Evolutionary conservation across 1,284 basidiomycete genomes (phyloP).

Genomic region (Mycosarcoma mackinlayi): DNA sequence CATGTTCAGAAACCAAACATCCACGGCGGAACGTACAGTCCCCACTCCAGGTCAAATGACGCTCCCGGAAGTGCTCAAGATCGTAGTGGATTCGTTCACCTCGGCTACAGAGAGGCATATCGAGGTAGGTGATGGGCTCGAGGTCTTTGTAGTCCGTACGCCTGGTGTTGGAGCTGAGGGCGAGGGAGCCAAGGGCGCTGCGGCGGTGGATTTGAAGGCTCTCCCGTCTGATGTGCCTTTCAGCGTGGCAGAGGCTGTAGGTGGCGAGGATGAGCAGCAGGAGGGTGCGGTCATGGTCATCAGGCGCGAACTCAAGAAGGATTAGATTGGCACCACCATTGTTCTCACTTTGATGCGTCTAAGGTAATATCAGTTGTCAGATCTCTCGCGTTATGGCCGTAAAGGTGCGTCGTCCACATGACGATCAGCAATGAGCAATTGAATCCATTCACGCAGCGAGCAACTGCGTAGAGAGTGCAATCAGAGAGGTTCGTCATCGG

Average conservation of each 20-base stretch:
- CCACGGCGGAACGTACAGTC: constrained; percentile 52
- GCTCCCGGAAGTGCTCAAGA: constrained; percentile 57
- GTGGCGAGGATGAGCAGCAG: constrained; percentile 64
- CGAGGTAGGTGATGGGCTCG: constrained; percentile 67
- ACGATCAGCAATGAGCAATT: no score
- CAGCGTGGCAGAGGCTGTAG: constrained; percentile 61
- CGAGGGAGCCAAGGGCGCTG: constrained; percentile 22
- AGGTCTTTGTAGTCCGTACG: constrained; percentile 64
- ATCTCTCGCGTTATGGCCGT: neutral
- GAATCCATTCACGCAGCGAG: no score
- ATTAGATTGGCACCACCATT: constrained; percentile 28
- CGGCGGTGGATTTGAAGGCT: constrained; percentile 45
- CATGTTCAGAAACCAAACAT: constrained; percentile 66
- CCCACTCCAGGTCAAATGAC: constrained; percentile 63
- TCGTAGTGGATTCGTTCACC: constrained; percentile 66
- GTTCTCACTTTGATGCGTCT: neutral
- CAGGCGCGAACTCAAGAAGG: constrained; percentile 66
- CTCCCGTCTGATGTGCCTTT: constrained; percentile 38
- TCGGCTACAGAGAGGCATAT: constrained; percentile 67
- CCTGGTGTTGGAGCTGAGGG: constrained; percentile 3
- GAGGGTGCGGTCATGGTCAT: constrained; percentile 64
- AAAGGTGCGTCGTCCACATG: neutral
- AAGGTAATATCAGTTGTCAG: no score
- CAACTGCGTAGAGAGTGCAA: neutral
- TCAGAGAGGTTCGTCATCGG: constrained; percentile 12